phyloP scores from a whole-genome alignment of 352 stramenopile species.

The Hyaloperonospora brassicae region DNA sequence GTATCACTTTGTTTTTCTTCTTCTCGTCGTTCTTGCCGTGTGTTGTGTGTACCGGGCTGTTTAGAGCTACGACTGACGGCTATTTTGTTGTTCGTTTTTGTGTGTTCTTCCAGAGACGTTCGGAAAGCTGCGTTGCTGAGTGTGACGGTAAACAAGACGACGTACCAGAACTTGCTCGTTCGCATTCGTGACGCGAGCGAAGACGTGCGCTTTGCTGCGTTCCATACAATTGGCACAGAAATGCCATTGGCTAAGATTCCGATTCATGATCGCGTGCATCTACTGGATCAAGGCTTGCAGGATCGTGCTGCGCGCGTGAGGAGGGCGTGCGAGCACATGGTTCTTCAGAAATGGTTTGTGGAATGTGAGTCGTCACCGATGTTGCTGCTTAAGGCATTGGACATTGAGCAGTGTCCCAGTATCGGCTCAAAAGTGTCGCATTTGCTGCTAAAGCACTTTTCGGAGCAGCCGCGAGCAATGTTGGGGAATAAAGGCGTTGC shows the following conservation, averaged over 20 bases:
- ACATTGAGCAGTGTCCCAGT: slow-evolving; percentile 52
- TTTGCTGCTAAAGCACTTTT: slow-evolving; percentile 41
- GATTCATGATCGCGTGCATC: slow-evolving; percentile 54
- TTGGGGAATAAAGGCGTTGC: slow-evolving; percentile 26
- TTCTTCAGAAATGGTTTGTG: slow-evolving; percentile 60
- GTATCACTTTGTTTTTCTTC: slow-evolving; percentile 3
- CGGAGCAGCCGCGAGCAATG: slow-evolving; percentile 26
- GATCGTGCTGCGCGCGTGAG: slow-evolving; percentile 48
- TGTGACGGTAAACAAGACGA: slow-evolving; percentile 35
- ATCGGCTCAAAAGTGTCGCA: slow-evolving; percentile 45
- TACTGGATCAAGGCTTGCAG: slow-evolving; percentile 69
- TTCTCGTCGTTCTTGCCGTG: too few relatives aligned
- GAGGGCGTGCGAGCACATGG: slow-evolving; percentile 58
- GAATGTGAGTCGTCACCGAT: slow-evolving; percentile 45
- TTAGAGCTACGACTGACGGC: too few relatives aligned
- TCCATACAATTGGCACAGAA: slow-evolving; percentile 40
- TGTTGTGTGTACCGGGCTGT: too few relatives aligned
- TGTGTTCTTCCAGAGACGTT: slow-evolving; percentile 38
- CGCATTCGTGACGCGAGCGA: slow-evolving; percentile 68
- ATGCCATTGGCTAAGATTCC: slow-evolving; percentile 48
- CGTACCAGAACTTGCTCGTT: slow-evolving; percentile 51
- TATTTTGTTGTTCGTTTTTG: too few relatives aligned
- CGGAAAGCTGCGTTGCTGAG: slow-evolving; percentile 51
- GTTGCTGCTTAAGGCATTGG: slow-evolving; percentile 45
- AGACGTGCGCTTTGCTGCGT: slow-evolving; percentile 55